Evolutionary conservation across 148 eudicot genomes (phyloP), one percentile per base, ranked within the genome.

Genomic region (Fallopia convolvulus): DNA sequence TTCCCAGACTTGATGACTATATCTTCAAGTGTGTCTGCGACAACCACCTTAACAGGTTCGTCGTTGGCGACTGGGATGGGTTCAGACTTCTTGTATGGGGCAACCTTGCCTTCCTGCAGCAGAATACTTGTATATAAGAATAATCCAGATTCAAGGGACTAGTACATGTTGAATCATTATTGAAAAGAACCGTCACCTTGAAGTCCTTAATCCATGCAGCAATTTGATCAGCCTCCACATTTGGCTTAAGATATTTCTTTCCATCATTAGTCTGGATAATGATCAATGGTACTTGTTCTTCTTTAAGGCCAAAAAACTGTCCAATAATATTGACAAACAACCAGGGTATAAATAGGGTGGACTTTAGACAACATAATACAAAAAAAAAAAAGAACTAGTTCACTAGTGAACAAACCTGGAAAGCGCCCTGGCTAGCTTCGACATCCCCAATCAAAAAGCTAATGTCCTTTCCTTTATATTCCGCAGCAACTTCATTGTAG

Each of bases 371-470:
- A 3, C 20, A 73, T 48, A 42, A n/a, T 48, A 73, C 55, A 46
- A 73, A 26, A 26, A 26, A 46, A 73, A 48, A 33, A 15, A 8
- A 36, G 20, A 68, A 65, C n/a, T 15, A 15, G 9, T 36, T 73
- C 17, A 21, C 44, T 5, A 73, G 36, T 3, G 76, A 42, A 61
- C 83, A 14, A 36, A 92, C 99, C 99, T 91, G 97, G 76, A 95
- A 90, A 79, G 97, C 97, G 77, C 94, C 94, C 84, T 89, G 85
- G 84, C 97, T 89, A 52, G 92, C 89, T 48, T 91, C 97, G 76
- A 85, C 77, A 70, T 92, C 97, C 48, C 97, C 99, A 74, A 95
- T 75, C 55, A 95, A 83, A 78, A 95, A 95, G 87, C 88, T 87
- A 61, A 92, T 84, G 47, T 89, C 92, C 80, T 88, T 79, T 49